Evolutionary conservation across 306 rosid genomes (phyloP).

Genomic region (Castanea crenata): DNA sequence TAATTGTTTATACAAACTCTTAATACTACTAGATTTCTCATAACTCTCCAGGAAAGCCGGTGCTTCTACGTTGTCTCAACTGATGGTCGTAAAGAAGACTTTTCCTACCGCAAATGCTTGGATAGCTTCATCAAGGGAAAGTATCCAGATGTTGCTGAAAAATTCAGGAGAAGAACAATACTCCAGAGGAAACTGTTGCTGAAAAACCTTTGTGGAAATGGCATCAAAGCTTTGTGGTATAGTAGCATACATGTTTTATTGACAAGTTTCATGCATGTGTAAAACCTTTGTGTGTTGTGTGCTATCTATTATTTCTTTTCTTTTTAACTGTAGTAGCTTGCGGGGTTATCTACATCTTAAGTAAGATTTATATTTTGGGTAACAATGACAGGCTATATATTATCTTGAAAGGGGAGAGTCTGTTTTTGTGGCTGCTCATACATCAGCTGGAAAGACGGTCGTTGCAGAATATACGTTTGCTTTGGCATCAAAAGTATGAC

Average conservation of each 20-base stretch:
- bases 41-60: no score
- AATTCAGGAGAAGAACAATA: no score
- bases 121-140: no score
- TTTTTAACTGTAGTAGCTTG: constrained; percentile 2
- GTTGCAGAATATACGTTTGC: constrained; percentile 99
- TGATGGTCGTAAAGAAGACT: no score
- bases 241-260: not conserved
- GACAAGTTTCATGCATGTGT: not conserved
- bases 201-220: no score
- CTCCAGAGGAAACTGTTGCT: no score
- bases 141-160: no score
- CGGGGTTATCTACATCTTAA: constrained; percentile 16
- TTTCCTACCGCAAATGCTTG: no score
- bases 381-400: constrained; percentile 75
- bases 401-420: constrained; percentile 98
- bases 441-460: constrained; percentile 98
- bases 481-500: constrained; percentile 77
- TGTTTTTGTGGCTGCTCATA: constrained; percentile 97
- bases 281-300: not conserved
- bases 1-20: no score
- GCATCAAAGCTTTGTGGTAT: not conserved
- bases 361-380: not conserved
- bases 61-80: no score
- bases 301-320: not conserved
- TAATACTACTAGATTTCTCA: no score